A percentile compares a stretch with the other conserved stretches of the same genome.
Evolutionary conservation across 1,284 basidiomycete species (phyloP).

Genomic region (Ganoderma lingzhi): DNA sequence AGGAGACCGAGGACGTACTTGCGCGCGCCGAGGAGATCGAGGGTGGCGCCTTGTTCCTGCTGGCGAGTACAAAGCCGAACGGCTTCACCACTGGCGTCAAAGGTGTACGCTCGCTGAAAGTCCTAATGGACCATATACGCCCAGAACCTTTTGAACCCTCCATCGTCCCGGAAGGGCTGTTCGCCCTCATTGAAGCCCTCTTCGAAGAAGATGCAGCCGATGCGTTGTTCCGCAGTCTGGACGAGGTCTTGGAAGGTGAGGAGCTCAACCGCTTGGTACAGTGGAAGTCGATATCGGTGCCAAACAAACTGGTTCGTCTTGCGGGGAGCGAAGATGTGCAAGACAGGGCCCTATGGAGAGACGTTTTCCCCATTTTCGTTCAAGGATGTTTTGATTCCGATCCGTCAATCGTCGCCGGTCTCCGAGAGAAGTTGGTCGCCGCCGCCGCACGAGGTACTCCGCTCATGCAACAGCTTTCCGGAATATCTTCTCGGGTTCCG

Average conservation of each 20-base stretch:
- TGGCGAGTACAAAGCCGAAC: constrained; percentile 65
- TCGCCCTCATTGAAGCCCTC: constrained; percentile 59
- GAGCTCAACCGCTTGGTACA: constrained; percentile 68
- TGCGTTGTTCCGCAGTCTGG: constrained; percentile 64
- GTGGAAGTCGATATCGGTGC: constrained; percentile 63
- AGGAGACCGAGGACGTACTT: constrained; percentile 48
- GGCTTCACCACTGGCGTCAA: constrained; percentile 68
- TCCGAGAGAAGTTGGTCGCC: constrained; percentile 72
- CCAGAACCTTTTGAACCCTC: constrained; percentile 42
- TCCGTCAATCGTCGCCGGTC: constrained; percentile 52
- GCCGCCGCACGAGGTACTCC: constrained; percentile 74
- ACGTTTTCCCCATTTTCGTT: constrained; percentile 71
- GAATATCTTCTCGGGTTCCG: constrained; percentile 61
- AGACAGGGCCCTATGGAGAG: constrained; percentile 77
- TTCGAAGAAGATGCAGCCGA: constrained; percentile 39
- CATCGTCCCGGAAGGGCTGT: constrained; percentile 48
- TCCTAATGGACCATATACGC: constrained; percentile 46
- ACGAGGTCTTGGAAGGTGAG: constrained; percentile 67
- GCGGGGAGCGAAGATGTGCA: constrained; percentile 71
- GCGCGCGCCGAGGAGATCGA: constrained; percentile 69
- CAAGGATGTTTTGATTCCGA: constrained; percentile 59
- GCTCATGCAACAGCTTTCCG: constrained; percentile 71
- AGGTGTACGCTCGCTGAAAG: constrained; percentile 59
- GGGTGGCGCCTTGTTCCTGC: constrained; percentile 80
- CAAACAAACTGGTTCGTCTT: constrained; percentile 65